phyloP scores from a whole-genome alignment of 2,329 filamentous ascomycete genomes.

The Aspergillus glaucus region DNA sequence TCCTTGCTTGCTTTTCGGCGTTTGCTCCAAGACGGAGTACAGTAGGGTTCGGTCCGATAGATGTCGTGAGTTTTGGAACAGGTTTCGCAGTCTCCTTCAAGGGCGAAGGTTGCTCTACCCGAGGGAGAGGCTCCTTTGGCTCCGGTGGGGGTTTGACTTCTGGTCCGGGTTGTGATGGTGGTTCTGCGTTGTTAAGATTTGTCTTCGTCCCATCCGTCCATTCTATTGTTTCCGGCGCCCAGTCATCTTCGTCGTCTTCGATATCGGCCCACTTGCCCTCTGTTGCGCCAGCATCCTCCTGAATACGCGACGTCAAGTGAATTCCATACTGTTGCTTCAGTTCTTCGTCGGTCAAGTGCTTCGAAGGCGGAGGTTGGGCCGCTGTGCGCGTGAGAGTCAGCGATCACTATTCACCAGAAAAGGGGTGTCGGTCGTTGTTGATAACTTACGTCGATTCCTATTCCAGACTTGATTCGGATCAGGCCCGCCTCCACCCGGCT shows the following conservation, averaged over 20 bases:
- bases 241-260: slow-evolving; percentile 63
- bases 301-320: slow-evolving; percentile 59
- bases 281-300: slow-evolving; percentile 56
- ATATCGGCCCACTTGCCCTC: slow-evolving; percentile 65
- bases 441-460: slow-evolving; percentile 54
- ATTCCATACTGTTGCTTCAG: slow-evolving; percentile 64
- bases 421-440: neutral
- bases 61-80: slow-evolving; percentile 33
- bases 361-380: slow-evolving; percentile 50
- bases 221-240: slow-evolving; percentile 61
- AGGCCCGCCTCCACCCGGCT: slow-evolving; percentile 47
- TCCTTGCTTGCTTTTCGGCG: slow-evolving; percentile 42
- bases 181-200: slow-evolving; percentile 46
- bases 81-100: slow-evolving; percentile 22
- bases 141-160: slow-evolving; percentile 11
- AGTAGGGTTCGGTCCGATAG: slow-evolving; percentile 45
- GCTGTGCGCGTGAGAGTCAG: slow-evolving; percentile 33
- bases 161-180: slow-evolving; percentile 5
- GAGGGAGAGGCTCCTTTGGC: slow-evolving; percentile 15
- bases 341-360: slow-evolving; percentile 62
- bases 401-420: neutral
- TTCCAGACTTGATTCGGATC: slow-evolving; percentile 66
- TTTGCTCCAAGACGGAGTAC: slow-evolving; percentile 44
- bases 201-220: slow-evolving; percentile 66
- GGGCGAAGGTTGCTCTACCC: slow-evolving; percentile 16